Evolutionary conservation across 2,329 filamentous ascomycete species (phyloP).

Genomic region (Fusarium albidum): DNA sequence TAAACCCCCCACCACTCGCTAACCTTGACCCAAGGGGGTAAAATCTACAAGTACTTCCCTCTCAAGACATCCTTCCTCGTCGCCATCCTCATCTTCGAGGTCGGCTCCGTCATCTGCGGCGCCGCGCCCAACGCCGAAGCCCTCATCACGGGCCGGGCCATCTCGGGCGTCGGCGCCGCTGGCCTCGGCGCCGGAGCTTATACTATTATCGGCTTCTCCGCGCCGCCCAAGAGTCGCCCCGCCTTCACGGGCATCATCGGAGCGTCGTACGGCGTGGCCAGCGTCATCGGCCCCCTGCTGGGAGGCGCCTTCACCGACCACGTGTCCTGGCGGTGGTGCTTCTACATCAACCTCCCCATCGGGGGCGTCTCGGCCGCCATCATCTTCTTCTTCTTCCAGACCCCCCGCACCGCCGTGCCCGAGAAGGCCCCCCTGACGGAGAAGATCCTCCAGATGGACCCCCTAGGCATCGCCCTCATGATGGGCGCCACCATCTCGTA

Average conservation of each 20-base stretch:
- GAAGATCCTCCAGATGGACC: slow-evolving; percentile 59
- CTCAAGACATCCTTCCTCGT: slow-evolving; percentile 59
- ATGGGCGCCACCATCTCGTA: slow-evolving; percentile 54
- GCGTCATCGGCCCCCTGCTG: slow-evolving; percentile 47
- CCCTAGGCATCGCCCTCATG: slow-evolving; percentile 53
- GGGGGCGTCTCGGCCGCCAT: slow-evolving; percentile 46
- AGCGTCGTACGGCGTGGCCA: slow-evolving; percentile 47
- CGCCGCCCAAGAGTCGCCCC: slow-evolving; percentile 46
- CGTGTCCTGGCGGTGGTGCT: slow-evolving; percentile 51
- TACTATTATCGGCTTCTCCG: slow-evolving; percentile 58
- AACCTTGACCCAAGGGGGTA: slow-evolving; percentile 51
- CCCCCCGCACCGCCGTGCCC: slow-evolving; percentile 50
- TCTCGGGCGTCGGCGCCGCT: slow-evolving; percentile 57
- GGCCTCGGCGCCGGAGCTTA: slow-evolving; percentile 58
- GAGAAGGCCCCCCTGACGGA: slow-evolving; percentile 48
- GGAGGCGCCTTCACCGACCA: slow-evolving; percentile 49
- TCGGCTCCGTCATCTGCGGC: slow-evolving; percentile 61
- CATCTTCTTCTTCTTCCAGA: slow-evolving; percentile 53
- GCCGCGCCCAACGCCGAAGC: slow-evolving; percentile 55
- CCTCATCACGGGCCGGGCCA: slow-evolving; percentile 61
- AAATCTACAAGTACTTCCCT: slow-evolving; percentile 60
- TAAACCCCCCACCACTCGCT: slow-evolving; percentile 20
- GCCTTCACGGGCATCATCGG: slow-evolving; percentile 50
- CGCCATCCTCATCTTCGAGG: slow-evolving; percentile 60
- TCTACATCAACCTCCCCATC: slow-evolving; percentile 51